Evolutionary conservation across 306 rosid genomes (phyloP), one percentile per base, ranked within the genome.

Genomic region (Cucumis melo): DNA sequence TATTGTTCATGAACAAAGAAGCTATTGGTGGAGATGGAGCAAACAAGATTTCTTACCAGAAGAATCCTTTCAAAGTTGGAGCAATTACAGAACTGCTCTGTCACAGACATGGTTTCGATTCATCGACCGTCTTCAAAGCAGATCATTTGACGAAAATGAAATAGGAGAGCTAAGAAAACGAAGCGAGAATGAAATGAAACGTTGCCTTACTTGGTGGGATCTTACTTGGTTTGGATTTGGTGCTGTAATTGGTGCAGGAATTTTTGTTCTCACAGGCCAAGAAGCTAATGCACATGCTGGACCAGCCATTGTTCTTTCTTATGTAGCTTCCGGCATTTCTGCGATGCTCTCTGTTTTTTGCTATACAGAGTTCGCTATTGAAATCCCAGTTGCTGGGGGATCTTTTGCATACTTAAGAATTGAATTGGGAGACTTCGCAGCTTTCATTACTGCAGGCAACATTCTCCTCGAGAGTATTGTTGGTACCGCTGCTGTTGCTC

Each of bases 271-370:
- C 16, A 88, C 96, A 1, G 98, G 98, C 10, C 84, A 82, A 73
- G 92, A 90, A 81, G 86, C 92, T 0, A 87, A 80, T 16, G 4
- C 65, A 3, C 74, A 81, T 74, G 93, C 93, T n/a, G 98, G 98
- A 5, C 80, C 93, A 0, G 96, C 92, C 8, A 85, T 92, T 20
- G 89, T 90, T 23, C 65, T 90, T 42, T 90, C 96, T 41, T 90
- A 85, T 14, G 87, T 81, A 29, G 92, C 84, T 20, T 92, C 96
- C 0, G 96, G 97, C n/a, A 9, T 89, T 42, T 92, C 93, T 0
- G 96, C 97, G 14, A 87, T 92, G 96, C 91, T 92, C 42, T 90
- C 93, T 20, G 98, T 92, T 65, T 87, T 90, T 70, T 90, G 98
- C 81, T 89, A 90, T 80, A 90, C 96, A 1, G 96, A 92, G 42